Percentiles rank a stretch among this genome's conserved stretches.
Conservation (phyloP, 2,329 filamentous ascomycete species). For the Botryotinia convoluta region DNA sequence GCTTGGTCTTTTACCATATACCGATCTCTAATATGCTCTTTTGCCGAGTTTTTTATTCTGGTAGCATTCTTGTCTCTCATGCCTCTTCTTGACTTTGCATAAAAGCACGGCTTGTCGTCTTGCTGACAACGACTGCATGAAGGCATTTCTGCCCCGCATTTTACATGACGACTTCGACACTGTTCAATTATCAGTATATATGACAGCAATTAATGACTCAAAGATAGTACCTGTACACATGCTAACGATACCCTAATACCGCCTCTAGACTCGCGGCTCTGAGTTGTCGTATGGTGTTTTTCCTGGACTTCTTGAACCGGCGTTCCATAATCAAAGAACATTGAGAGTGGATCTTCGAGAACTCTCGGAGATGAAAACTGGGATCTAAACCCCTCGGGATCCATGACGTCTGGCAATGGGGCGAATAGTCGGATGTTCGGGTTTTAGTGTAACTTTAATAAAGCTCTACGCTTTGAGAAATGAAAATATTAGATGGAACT, state of each 20-base stretch:
- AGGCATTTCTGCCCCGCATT: constrained; percentile 47
- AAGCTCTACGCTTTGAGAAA: not conserved
- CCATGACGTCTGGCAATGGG: not conserved
- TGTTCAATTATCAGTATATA: constrained; percentile 17
- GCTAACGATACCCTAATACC: constrained; percentile 45
- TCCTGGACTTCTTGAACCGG: constrained; percentile 16
- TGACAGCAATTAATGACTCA: not conserved
- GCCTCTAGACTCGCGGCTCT: constrained; percentile 22
- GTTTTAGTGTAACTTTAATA: not conserved
- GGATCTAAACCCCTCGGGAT: not conserved
- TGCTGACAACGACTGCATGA: constrained; percentile 44
- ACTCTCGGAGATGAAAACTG: constrained; percentile 1
- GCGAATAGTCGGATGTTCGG: not conserved
- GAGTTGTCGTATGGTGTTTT: not conserved
- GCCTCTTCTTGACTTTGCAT: constrained; percentile 49
- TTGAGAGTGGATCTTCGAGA: constrained; percentile 23
- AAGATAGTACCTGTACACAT: constrained; percentile 43
- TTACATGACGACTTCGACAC: constrained; percentile 43
- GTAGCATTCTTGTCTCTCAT: constrained; percentile 34
- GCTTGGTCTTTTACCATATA: constrained; percentile 12
- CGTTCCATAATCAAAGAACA: constrained; percentile 30
- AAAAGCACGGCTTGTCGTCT: constrained; percentile 46
- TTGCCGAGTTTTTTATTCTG: constrained; percentile 25
- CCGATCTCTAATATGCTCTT: constrained; percentile 20
- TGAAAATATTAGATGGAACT: not conserved